These are phyloP conservation scores for Citrullus colocynthis DNA, from an alignment of 306 rosid genomes.

Conservation along the genomic window DNA sequence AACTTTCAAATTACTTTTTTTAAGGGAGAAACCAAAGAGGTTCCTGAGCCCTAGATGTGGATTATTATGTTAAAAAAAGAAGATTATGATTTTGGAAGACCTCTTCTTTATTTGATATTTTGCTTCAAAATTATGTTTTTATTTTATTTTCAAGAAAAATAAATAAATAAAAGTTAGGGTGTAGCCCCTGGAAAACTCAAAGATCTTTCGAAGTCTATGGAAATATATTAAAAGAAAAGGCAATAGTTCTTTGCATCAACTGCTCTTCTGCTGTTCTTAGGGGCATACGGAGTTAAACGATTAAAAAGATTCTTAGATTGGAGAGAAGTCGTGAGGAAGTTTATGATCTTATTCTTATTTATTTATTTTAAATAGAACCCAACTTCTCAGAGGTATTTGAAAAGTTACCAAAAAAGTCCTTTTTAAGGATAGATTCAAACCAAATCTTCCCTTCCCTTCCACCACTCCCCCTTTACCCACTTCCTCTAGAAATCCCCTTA, in stretches of 20 bases:
- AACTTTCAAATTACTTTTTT: not conserved
- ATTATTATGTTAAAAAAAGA: not conserved
- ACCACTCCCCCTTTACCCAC: not conserved
- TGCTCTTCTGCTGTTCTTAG: not conserved
- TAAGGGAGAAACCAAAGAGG: not conserved
- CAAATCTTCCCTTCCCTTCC: not conserved
- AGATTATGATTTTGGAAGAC: not conserved
- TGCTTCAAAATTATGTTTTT: not conserved
- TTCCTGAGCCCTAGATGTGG: not conserved
- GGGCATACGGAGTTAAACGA: not conserved
- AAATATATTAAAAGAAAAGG: not conserved
- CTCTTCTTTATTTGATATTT: not conserved
- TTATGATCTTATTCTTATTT: not conserved
- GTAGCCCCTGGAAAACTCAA: not conserved
- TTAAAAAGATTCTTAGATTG: not conserved
- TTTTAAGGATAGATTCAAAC: not conserved
- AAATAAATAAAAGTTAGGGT: not conserved
- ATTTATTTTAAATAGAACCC: not conserved
- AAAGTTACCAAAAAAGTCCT: not conserved
- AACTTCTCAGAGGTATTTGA: not conserved
- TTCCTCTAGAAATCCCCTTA: not conserved
- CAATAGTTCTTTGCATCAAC: not conserved
- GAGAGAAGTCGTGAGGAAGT: not conserved
- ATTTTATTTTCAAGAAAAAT: not conserved
- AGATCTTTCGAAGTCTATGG: not conserved